phyloP scores from a whole-genome alignment of 2,329 filamentous ascomycete species.

The Scytalidium lignicola region DNA sequence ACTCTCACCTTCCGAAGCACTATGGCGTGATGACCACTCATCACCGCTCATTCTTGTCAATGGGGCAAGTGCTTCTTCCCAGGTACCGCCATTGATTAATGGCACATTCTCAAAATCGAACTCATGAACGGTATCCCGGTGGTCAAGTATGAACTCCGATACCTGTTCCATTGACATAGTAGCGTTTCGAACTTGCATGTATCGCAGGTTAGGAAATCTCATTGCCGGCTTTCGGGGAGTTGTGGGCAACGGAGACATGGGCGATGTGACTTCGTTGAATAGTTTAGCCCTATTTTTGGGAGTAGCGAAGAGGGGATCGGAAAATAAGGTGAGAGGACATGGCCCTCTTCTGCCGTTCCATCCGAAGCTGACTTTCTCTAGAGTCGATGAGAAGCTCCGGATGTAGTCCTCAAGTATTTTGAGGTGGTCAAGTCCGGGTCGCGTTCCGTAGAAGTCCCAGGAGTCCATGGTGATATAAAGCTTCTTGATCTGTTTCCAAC shows the following conservation, averaged over 20 bases:
- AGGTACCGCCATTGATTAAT: conserved; percentile 62
- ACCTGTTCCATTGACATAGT: conserved; percentile 68
- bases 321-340: conserved; percentile 62
- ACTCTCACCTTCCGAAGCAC: conserved; percentile 20
- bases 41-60: conserved; percentile 45
- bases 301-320: conserved; percentile 61
- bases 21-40: conserved; percentile 32
- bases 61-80: conserved; percentile 78
- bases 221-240: conserved; percentile 50
- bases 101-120: conserved; percentile 76
- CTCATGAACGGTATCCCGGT: conserved; percentile 64
- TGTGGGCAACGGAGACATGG: conserved; percentile 57
- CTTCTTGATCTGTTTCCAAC: conserved; percentile 74
- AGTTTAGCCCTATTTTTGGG: conserved; percentile 50
- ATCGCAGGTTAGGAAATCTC: conserved; percentile 61
- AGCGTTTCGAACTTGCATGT: conserved; percentile 68
- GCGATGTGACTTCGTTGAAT: conserved; percentile 59
- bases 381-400: conserved; percentile 57
- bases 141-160: conserved; percentile 59
- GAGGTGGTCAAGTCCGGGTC: conserved; percentile 62
- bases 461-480: conserved; percentile 68
- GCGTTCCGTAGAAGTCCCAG: conserved; percentile 57
- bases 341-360: conserved; percentile 72
- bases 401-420: conserved; percentile 81
- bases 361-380: conserved; percentile 69